A percentile compares a stretch with the other conserved stretches of the same genome.
These are phyloP conservation scores for Pestalotiopsis sp. DNA, from an alignment of 2,329 filamentous ascomycete species.

Conservation along the genomic window DNA sequence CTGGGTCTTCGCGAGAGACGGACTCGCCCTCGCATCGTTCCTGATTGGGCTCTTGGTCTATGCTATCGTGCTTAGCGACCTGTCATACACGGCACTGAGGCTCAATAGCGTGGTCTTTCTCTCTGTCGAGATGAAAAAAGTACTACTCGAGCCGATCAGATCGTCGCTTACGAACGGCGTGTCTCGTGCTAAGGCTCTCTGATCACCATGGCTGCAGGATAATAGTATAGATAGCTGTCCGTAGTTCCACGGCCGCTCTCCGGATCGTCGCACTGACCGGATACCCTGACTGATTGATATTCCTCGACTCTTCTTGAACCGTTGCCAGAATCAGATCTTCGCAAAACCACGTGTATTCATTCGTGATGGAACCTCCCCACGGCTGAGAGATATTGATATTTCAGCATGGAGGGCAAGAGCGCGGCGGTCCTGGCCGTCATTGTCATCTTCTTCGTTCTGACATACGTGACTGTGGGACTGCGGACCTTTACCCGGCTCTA, in stretches of 20 bases:
- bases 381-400: not conserved
- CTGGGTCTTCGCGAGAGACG: not conserved
- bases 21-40: not conserved
- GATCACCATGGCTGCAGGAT: not conserved
- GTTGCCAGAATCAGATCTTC: not conserved
- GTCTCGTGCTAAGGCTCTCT: not conserved
- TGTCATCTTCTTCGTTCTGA: constrained; percentile 3
- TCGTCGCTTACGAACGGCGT: not conserved
- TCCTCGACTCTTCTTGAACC: not conserved
- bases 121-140: not conserved
- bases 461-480: constrained; percentile 1
- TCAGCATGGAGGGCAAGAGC: not conserved
- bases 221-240: not conserved
- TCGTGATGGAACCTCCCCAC: not conserved
- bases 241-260: not conserved
- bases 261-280: not conserved
- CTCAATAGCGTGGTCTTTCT: not conserved
- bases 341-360: not conserved
- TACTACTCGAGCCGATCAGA: not conserved
- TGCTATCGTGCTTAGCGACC: not conserved
- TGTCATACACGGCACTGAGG: not conserved
- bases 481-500: not conserved
- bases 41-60: not conserved
- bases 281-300: not conserved
- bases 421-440: constrained; percentile 2